phyloP scores from a whole-genome alignment of 305 asterid genomes.

The Petunia hybrid region DNA sequence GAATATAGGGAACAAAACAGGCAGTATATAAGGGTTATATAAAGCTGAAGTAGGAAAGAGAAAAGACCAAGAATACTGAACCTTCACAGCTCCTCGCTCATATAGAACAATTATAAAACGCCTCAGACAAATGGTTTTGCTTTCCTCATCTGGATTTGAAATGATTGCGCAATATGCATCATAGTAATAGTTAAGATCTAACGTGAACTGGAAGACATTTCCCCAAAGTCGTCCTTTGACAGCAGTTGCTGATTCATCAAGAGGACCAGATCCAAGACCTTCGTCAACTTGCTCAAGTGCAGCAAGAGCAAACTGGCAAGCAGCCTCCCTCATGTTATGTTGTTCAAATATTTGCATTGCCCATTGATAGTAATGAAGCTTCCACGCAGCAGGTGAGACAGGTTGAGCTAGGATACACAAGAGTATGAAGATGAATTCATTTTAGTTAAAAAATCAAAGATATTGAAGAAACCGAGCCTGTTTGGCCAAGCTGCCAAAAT shows the following conservation, averaged over 20 bases:
- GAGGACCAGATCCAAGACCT: conserved; percentile 60
- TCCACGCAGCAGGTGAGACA: conserved; percentile 74
- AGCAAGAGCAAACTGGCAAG: conserved; percentile 87
- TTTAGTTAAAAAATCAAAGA: conserved; percentile 19
- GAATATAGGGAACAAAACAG: conserved; percentile 17
- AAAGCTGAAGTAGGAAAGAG: conserved; percentile 25
- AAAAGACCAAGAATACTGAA: conserved; percentile 37
- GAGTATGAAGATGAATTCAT: conserved; percentile 7
- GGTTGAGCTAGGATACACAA: conserved; percentile 59
- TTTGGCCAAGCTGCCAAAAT: too few relatives aligned
- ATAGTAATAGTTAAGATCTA: conserved; percentile 75
- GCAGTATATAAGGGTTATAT: neutral
- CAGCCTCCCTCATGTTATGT: conserved; percentile 84
- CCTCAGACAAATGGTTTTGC: conserved; percentile 86
- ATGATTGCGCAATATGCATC: conserved; percentile 97
- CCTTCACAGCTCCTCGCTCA: conserved; percentile 94
- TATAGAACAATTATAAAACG: conserved; percentile 91
- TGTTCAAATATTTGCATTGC: conserved; percentile 98
- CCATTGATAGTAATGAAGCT: conserved; percentile 95
- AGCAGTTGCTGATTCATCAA: conserved; percentile 70
- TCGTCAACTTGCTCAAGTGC: conserved; percentile 99
- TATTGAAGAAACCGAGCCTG: conserved; percentile 28
- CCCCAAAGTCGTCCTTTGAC: conserved; percentile 94
- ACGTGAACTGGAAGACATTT: conserved; percentile 78
- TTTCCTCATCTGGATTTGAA: conserved; percentile 97